Evolutionary conservation across 768 basidiomycete species (phyloP).

Genomic region (Amanita fuliginea): DNA sequence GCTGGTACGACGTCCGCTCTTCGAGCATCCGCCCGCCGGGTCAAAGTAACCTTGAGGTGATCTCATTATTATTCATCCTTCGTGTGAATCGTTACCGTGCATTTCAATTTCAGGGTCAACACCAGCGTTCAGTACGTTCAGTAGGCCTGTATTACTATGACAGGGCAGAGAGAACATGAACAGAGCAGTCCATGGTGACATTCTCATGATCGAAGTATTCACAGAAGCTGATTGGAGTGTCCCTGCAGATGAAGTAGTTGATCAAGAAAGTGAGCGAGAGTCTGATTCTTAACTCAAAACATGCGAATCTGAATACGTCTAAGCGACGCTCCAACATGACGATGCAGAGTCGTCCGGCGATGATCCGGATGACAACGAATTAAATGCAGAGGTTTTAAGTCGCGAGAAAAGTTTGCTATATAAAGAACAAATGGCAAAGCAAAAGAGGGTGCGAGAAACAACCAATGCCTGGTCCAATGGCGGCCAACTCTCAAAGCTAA

Average conservation of each 20-base stretch:
- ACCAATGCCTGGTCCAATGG: too few species aligned
- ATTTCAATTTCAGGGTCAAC: conserved; percentile 63
- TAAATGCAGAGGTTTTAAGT: conserved; percentile 24
- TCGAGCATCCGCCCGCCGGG: too few species aligned
- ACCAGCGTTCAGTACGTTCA: conserved; percentile 53
- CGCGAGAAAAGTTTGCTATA: conserved; percentile 31
- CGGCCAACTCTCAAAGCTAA: too few species aligned
- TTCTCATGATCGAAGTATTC: conserved; percentile 86
- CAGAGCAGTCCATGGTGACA: conserved; percentile 85
- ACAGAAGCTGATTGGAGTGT: conserved; percentile 86
- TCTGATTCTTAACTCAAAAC: too few species aligned
- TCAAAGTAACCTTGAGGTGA: conserved; percentile 89
- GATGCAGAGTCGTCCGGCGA: conserved; percentile 69
- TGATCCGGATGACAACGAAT: conserved; percentile 37
- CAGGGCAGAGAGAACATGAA: conserved; percentile 93
- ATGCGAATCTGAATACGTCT: not conserved
- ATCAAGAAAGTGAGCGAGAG: conserved; percentile 61
- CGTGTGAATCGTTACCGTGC: not conserved
- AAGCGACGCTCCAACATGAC: conserved; percentile 81
- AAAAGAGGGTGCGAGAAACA: conserved; percentile 41
- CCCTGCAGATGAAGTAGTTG: conserved; percentile 85
- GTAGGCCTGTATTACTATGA: conserved; percentile 73
- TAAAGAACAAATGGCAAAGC: conserved; percentile 23
- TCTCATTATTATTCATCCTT: conserved; percentile 9
- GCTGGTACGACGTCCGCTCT: too few species aligned